Base-by-base conservation (phyloP, 495 filamentous ascomycete species). In the Xylaria cubensis region DNA sequence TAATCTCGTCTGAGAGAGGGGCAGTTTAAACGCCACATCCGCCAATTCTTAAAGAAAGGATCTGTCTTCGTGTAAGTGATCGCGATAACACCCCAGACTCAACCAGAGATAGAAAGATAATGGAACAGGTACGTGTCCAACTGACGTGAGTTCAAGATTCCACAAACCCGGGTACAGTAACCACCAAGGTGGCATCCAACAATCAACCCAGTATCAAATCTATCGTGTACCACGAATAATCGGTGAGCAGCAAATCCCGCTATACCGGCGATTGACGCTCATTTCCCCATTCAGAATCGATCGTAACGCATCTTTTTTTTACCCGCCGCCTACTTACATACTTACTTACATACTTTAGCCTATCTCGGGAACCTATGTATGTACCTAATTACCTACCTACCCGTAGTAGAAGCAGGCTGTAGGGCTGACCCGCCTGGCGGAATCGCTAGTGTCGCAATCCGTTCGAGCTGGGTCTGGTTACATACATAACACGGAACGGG, bases 361-460 rank as follows among this genome's bases (percentile, higher is more conserved):
- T 26, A 21, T 26, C 50, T 53, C 50, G 50, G 50, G 50, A 9
- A 53, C 2, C 50, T 29, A 1, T 29, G 26, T 29, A 29, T 2
- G 1, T 29, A 29, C 26, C 26, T 29, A 29, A 1, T 29, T 29
- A 29, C 26, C 26, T 46, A 21, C 50, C 50, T 26, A 53, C 10
- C n/a, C 50, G 50, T 26, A 1, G 39, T 13, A 42, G 39, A 42
- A 9, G 39, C 39, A 24, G 50, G 50, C 50, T 26, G 50, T 53
- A 53, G 50, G 50, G 50, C 50, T 53, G 50, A 12, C 50, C 50
- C 50, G 50, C 50, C 50, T 21, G 50, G 50, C 50, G 50, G n/a
- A n/a, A 50, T 50, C n/a, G 17, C 21, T 10, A 53, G 1, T 4
- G 50, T 53, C 9, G 50, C 21, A 53, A 53, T 53, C 50, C 50